Evolutionary conservation across 345 rosid genomes (phyloP).

Genomic region (Dipteronia sinensis): DNA sequence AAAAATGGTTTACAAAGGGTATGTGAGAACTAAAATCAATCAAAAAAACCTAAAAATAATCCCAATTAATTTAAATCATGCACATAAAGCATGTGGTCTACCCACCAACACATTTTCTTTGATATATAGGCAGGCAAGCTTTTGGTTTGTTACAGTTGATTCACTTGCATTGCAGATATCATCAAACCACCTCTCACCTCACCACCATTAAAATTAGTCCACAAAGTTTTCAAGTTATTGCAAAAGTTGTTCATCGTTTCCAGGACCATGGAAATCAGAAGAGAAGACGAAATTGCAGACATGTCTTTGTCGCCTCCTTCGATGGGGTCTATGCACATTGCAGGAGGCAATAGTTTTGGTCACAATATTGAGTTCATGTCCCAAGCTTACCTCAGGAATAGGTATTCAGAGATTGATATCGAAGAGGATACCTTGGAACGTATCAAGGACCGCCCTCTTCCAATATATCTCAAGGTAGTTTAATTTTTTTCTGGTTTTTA

Average conservation of each 20-base stretch:
- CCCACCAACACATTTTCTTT: constrained; percentile 50
- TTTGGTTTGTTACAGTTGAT: constrained; percentile 73
- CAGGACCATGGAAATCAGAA: constrained; percentile 52
- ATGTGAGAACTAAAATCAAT: constrained; percentile 13
- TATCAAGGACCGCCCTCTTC: constrained; percentile 69
- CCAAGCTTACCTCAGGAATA: constrained; percentile 68
- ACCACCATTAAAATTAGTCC: constrained; percentile 12
- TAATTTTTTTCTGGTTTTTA: background rate
- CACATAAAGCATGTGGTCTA: constrained; percentile 76
- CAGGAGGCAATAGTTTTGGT: constrained; percentile 76
- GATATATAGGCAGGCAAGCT: constrained; percentile 47
- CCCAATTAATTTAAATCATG: constrained; percentile 12
- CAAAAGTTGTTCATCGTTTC: background rate
- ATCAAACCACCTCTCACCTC: background rate
- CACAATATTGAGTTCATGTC: constrained; percentile 83
- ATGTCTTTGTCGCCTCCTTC: constrained; percentile 53
- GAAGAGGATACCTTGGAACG: constrained; percentile 43
- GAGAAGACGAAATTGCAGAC: constrained; percentile 56
- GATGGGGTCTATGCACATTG: constrained; percentile 70
- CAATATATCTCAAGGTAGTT: constrained; percentile 79
- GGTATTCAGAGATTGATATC: constrained; percentile 66
- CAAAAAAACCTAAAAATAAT: background rate
- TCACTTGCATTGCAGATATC: constrained; percentile 31
- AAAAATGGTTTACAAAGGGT: constrained; percentile 5
- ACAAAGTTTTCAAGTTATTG: background rate